phyloP scores from a whole-genome alignment of 2,329 filamentous ascomycete genomes.

The Bipolaris oryzae region DNA sequence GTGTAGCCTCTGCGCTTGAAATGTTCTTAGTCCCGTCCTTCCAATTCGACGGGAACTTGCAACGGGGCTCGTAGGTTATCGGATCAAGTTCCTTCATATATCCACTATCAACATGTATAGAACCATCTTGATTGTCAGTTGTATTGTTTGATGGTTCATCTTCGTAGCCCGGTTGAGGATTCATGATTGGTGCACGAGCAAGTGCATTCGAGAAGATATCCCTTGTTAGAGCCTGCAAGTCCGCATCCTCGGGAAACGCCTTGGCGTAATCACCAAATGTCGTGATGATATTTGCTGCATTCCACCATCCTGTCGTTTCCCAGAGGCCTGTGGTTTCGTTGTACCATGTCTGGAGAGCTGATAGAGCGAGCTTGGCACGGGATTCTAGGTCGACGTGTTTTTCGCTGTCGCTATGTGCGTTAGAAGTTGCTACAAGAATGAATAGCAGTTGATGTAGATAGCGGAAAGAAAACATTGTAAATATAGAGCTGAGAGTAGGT shows the following conservation, averaged over 20 bases:
- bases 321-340: constrained; percentile 65
- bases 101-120: constrained; percentile 9
- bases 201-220: constrained; percentile 55
- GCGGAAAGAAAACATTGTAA: constrained; percentile 25
- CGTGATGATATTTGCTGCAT: constrained; percentile 70
- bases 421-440: constrained; percentile 24
- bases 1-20: constrained; percentile 15
- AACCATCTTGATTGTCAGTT: constrained; percentile 10
- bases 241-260: constrained; percentile 30
- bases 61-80: constrained; percentile 23
- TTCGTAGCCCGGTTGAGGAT: constrained; percentile 39
- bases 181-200: constrained; percentile 37
- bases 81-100: constrained; percentile 33
- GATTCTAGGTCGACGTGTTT: constrained; percentile 17
- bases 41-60: constrained; percentile 32
- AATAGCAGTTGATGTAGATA: constrained; percentile 22
- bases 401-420: constrained; percentile 26
- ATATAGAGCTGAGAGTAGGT: not conserved
- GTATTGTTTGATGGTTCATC: constrained; percentile 8
- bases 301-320: constrained; percentile 74
- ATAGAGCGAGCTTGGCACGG: constrained; percentile 44
- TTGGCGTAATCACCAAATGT: constrained; percentile 62
- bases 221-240: constrained; percentile 45
- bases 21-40: constrained; percentile 3
- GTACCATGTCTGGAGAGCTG: constrained; percentile 66